Evolutionary conservation across 345 rosid genomes (phyloP).

Genomic region (Kandelia obovata): DNA sequence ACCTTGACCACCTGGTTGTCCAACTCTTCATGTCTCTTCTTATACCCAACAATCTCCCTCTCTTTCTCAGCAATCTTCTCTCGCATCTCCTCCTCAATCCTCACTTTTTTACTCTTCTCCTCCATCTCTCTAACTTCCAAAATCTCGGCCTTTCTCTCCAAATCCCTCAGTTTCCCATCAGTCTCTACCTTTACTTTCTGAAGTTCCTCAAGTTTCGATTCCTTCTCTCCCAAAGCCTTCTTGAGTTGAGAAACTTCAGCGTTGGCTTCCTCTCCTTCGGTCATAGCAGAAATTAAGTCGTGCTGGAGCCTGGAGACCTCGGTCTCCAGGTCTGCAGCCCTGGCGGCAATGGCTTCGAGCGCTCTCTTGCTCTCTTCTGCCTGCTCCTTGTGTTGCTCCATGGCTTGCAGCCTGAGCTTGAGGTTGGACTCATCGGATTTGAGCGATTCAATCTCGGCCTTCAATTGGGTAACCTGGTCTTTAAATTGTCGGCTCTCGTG

Average conservation of each 20-base stretch:
- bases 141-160: slow-evolving; percentile 66
- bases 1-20: slow-evolving; percentile 35
- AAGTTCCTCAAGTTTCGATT: slow-evolving; percentile 35
- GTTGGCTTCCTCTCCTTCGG: slow-evolving; percentile 44
- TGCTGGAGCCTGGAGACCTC: slow-evolving; percentile 63
- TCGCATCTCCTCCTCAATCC: slow-evolving; percentile 57
- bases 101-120: slow-evolving; percentile 59
- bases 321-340: slow-evolving; percentile 65
- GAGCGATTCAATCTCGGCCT: slow-evolving; percentile 40
- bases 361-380: slow-evolving; percentile 49
- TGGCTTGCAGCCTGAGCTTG: slow-evolving; percentile 36
- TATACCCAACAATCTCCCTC: slow-evolving; percentile 35
- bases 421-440: slow-evolving; percentile 31
- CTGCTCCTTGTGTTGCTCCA: slow-evolving; percentile 50
- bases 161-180: slow-evolving; percentile 57
- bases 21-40: slow-evolving; percentile 41
- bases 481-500: slow-evolving; percentile 39
- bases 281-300: slow-evolving; percentile 49
- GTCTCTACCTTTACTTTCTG: slow-evolving; percentile 54
- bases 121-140: slow-evolving; percentile 54
- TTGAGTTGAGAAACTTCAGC: slow-evolving; percentile 28
- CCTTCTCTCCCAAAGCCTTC: slow-evolving; percentile 27
- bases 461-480: slow-evolving; percentile 29
- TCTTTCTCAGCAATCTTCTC: slow-evolving; percentile 51
- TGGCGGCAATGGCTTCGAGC: slow-evolving; percentile 40